These are phyloP conservation scores for Tetrastigma voinierianum DNA, from an alignment of 164 flowering plant genomes.

Conservation along the genomic window DNA sequence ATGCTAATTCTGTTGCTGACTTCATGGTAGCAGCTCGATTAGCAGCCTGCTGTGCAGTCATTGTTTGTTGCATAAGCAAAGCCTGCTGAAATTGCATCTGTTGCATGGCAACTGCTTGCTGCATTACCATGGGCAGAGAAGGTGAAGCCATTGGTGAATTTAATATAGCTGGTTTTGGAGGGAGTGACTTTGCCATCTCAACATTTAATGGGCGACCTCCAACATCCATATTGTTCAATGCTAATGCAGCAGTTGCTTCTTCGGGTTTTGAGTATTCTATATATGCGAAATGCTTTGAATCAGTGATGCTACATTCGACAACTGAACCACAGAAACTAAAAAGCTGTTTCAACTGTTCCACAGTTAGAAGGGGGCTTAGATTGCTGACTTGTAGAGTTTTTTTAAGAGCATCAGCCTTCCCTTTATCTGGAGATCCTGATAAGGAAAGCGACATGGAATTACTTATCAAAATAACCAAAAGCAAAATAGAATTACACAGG, in stretches of 20 bases:
- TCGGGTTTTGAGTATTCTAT: constrained; percentile 95
- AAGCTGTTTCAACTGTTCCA: constrained; percentile 86
- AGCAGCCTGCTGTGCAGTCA: constrained; percentile 95
- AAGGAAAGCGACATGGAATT: not conserved
- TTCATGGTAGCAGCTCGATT: constrained; percentile 94
- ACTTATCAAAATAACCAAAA: not conserved
- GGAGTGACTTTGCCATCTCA: constrained; percentile 98
- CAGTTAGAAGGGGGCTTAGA: constrained; percentile 88
- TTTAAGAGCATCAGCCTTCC: constrained; percentile 59
- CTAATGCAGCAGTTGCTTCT: constrained; percentile 90
- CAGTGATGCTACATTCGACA: constrained; percentile 83
- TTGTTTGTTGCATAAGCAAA: constrained; percentile 84
- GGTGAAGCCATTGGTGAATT: constrained; percentile 52
- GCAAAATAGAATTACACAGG: not conserved
- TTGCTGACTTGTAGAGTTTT: constrained; percentile 94
- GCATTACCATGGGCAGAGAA: constrained; percentile 89
- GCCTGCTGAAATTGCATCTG: constrained; percentile 99
- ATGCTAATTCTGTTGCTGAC: constrained; percentile 89
- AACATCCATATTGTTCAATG: constrained; percentile 91
- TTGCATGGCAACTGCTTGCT: constrained; percentile 99
- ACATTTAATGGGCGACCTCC: constrained; percentile 94
- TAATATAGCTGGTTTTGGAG: constrained; percentile 53
- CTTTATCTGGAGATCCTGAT: constrained; percentile 61
- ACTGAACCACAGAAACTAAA: constrained; percentile 91
- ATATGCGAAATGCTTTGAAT: constrained; percentile 92